phyloP scores from a whole-genome alignment of 2,329 filamentous ascomycete species.

The Aspergillus flavus region DNA sequence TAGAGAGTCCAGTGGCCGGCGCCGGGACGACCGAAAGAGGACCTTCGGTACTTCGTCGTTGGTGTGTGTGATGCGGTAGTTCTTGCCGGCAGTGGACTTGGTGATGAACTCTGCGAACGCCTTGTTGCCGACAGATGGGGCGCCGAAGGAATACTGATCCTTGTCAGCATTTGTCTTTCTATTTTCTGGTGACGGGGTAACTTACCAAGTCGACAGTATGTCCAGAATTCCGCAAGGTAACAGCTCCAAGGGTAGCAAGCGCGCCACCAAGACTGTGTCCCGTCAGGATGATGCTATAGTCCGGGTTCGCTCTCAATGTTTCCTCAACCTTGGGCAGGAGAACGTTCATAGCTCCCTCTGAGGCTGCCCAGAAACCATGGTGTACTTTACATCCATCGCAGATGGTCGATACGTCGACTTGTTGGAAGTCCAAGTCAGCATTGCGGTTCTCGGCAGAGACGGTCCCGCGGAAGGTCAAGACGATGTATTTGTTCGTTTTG shows the following conservation, averaged over 20 bases:
- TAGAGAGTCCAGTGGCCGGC: not conserved
- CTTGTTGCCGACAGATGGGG: constrained; percentile 6
- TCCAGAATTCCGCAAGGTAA: not conserved
- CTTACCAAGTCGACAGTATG: constrained; percentile 8
- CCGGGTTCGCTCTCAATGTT: not conserved
- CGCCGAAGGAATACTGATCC: constrained; percentile 10
- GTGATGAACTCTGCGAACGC: constrained; percentile 9
- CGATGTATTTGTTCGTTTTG: constrained; percentile 3
- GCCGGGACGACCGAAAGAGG: not conserved
- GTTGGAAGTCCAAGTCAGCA: not conserved
- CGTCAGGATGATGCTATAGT: not conserved
- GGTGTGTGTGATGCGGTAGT: constrained; percentile 5
- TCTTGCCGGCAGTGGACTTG: not conserved
- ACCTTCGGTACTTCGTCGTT: constrained; percentile 5
- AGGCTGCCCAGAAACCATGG: constrained; percentile 8
- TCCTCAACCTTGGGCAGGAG: not conserved
- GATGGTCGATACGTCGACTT: not conserved
- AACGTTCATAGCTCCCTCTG: not conserved
- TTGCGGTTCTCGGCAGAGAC: constrained; percentile 3
- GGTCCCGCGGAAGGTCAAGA: constrained; percentile 9
- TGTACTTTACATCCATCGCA: constrained; percentile 11
- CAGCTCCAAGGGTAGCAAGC: constrained; percentile 2
- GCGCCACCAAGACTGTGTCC: constrained; percentile 11
- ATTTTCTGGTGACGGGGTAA: not conserved
- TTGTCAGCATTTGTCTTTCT: not conserved